phyloP scores from a whole-genome alignment of 495 filamentous ascomycete genomes.

The Hypoxylon fragiforme region DNA sequence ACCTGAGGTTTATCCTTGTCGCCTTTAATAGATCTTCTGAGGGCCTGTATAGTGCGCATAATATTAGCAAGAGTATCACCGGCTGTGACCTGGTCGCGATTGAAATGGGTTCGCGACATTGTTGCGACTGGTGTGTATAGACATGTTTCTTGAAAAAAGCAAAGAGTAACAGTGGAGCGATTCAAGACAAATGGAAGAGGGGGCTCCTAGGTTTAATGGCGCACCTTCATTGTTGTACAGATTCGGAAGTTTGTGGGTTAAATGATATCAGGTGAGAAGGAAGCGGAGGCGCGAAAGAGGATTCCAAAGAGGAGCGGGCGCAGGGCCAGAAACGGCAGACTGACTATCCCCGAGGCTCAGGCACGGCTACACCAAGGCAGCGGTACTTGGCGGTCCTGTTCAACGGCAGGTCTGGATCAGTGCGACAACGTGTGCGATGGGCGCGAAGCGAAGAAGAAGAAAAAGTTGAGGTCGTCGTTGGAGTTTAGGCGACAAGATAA shows the following conservation, averaged over 20 bases:
- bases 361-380: slow-evolving; percentile 37
- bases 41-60: slow-evolving; percentile 62
- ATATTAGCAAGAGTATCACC: slow-evolving; percentile 37
- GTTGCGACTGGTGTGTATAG: slow-evolving; percentile 23
- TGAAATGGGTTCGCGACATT: slow-evolving; percentile 29
- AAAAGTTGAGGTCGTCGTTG: no score
- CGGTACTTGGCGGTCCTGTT: slow-evolving; percentile 34
- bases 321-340: slow-evolving; percentile 30
- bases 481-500: slow-evolving; percentile 19
- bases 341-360: slow-evolving; percentile 35
- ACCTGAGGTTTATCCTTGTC: slow-evolving; percentile 81
- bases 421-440: slow-evolving; percentile 32
- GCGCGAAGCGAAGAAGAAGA: slow-evolving; percentile 27
- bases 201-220: slow-evolving; percentile 40
- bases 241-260: slow-evolving; percentile 27
- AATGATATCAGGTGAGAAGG: slow-evolving; percentile 18
- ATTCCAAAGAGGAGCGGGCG: slow-evolving; percentile 30
- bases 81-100: slow-evolving; percentile 22
- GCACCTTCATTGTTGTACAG: slow-evolving; percentile 54
- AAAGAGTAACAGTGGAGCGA: slow-evolving; percentile 17
- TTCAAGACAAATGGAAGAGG: slow-evolving; percentile 28
- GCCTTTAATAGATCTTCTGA: slow-evolving; percentile 84
- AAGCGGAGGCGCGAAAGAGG: slow-evolving; percentile 18
- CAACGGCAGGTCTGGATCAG: slow-evolving; percentile 37
- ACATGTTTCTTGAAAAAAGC: slow-evolving; percentile 18